Percentiles rank a stretch among this genome's conserved stretches.
phyloP scores from a whole-genome alignment of 192 early-diverging fungal species.

The Geranomyces michiganensis region DNA sequence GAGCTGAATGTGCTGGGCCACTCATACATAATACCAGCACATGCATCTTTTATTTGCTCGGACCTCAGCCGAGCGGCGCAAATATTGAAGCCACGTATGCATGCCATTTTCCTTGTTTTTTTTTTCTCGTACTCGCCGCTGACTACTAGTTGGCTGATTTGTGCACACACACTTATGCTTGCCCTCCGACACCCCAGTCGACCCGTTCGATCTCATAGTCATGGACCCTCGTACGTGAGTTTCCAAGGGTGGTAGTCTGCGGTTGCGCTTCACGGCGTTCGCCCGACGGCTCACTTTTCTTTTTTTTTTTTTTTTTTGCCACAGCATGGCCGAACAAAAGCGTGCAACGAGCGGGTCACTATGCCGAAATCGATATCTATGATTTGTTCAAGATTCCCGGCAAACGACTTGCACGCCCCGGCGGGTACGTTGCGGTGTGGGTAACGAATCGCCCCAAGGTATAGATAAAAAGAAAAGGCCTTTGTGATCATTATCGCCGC shows the following conservation, averaged over 20 bases:
- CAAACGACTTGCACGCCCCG: slow-evolving; percentile 40
- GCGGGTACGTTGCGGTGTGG: slow-evolving; percentile 65
- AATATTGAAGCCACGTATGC: slow-evolving; percentile 11
- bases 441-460: slow-evolving; percentile 69
- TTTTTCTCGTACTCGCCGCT: neutral
- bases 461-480: no score
- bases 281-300: no score
- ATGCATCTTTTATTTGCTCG: slow-evolving; percentile 32
- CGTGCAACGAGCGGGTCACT: slow-evolving; percentile 55
- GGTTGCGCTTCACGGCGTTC: no score
- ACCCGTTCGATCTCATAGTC: slow-evolving; percentile 23
- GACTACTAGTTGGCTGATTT: no score
- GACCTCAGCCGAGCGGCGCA: slow-evolving; percentile 25
- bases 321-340: slow-evolving; percentile 70
- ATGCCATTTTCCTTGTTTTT: neutral
- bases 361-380: slow-evolving; percentile 65
- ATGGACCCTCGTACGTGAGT: slow-evolving; percentile 26
- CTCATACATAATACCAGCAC: slow-evolving; percentile 33
- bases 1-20: slow-evolving; percentile 14
- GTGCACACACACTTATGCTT: no score
- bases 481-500: no score
- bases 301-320: no score
- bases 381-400: slow-evolving; percentile 68
- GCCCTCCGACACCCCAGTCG: no score
- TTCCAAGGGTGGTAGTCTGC: no score